Evolutionary conservation across 495 filamentous ascomycete species (phyloP).

Genomic region (Penicillium paradoxum): DNA sequence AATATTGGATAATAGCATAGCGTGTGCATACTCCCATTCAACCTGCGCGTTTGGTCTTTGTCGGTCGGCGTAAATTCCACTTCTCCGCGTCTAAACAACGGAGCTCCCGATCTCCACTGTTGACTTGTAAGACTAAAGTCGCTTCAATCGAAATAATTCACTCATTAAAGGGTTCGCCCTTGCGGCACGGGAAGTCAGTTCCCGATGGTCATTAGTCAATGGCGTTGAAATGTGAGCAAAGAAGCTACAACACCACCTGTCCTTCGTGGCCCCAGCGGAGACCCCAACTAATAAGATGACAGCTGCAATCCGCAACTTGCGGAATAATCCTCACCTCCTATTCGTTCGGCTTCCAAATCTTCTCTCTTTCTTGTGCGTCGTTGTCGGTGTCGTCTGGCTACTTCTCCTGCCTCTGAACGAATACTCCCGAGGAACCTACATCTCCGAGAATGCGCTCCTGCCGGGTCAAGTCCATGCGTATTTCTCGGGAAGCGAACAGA

Average conservation of each 20-base stretch:
- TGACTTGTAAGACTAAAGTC: slow-evolving; percentile 6
- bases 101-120: slow-evolving; percentile 12
- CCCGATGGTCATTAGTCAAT: slow-evolving; percentile 28
- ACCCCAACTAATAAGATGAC: slow-evolving; percentile 18
- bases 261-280: slow-evolving; percentile 5
- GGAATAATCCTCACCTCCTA: slow-evolving; percentile 39
- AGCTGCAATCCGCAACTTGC: slow-evolving; percentile 43
- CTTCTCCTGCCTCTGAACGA: slow-evolving; percentile 87
- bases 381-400: slow-evolving; percentile 88
- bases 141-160: slow-evolving; percentile 5
- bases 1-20: slow-evolving; percentile 25
- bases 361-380: slow-evolving; percentile 77
- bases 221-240: slow-evolving; percentile 42
- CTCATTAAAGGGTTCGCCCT: slow-evolving; percentile 8
- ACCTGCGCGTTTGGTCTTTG: slow-evolving; percentile 21
- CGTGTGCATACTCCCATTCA: slow-evolving; percentile 19
- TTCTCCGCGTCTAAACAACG: slow-evolving; percentile 20
- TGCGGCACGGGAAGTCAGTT: slow-evolving; percentile 14
- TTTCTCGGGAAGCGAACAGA: slow-evolving; percentile 91
- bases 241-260: slow-evolving; percentile 13
- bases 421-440: slow-evolving; percentile 90
- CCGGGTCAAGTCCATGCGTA: slow-evolving; percentile 97
- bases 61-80: slow-evolving; percentile 24
- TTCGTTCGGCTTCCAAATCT: slow-evolving; percentile 38
- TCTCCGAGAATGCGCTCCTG: slow-evolving; percentile 94